Evolutionary conservation across 371 early-diverging fungal species (phyloP), one percentile per base, ranked within the genome.

Genomic region (Entomophthora muscae): DNA sequence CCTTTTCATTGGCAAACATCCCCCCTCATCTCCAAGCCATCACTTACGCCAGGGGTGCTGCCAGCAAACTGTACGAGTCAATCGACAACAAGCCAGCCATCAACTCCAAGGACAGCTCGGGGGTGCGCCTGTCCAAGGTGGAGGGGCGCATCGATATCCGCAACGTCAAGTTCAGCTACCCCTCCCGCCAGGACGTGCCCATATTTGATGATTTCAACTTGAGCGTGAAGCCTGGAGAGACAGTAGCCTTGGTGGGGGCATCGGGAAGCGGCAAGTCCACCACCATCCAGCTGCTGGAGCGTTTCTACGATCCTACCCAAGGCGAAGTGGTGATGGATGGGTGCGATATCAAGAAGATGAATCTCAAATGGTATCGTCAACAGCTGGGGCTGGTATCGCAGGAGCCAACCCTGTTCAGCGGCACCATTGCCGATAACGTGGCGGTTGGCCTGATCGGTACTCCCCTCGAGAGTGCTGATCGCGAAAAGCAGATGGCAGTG

Each of bases 181-280:
- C 91, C 22, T 77, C 84, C 23, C 83, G 90, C 53, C 80, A 83
- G 2, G 81, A 89, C 58, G 77, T 83, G n/a, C 80, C 72, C 1
- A 81, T 86, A 30, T 72, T 90, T 29, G 73, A 82, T 52, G 70
- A 73, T 23, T 67, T 88, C 53, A 76, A 70, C 62, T 69, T 90
- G 26, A 76, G 68, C 2, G 75, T 90, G 52, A 66, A 75, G 52
- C 80, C 94, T 2, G 90, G 90, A 29, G 75, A 81, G 65, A 88
- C 83, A 22, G 80, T 86, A 12, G 90, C 88, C 1, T 74, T 89
- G 57, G 89, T 88, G 21, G 90, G 88, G 51, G 77, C 79, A 42
- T 88, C 89, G 32, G 95, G 97, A 26, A 82, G 84, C 32, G 94
- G 96, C 53, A 92, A 92, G 70, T 89, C 90, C 17, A 95, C 97